A percentile compares a stretch with the other conserved stretches of the same genome.
These are phyloP conservation scores for Penicillium sclerotigenum DNA, from an alignment of 2,329 filamentous ascomycete genomes.

Conservation along the genomic window DNA sequence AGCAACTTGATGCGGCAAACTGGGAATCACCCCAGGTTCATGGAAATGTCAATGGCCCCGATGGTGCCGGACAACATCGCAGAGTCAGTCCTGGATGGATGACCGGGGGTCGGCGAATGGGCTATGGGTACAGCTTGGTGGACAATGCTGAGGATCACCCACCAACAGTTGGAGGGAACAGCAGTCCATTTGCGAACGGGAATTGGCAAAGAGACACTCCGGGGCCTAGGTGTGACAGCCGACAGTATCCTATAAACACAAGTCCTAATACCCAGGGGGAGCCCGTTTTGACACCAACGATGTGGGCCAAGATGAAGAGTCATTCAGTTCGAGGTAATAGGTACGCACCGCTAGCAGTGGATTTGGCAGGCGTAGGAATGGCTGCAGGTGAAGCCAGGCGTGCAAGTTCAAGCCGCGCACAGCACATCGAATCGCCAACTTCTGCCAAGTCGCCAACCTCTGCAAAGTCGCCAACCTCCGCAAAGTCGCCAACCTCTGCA, in stretches of 20 bases:
- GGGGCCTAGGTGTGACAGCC: not conserved
- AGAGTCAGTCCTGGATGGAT: conserved; percentile 44
- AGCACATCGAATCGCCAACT: not conserved
- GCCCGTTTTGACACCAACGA: not conserved
- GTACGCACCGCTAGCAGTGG: not conserved
- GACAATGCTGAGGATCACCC: conserved; percentile 20
- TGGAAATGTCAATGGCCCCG: not conserved
- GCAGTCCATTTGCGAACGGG: not conserved
- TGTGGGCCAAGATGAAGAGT: conserved; percentile 4
- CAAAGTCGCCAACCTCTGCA: not conserved
- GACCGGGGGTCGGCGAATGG: conserved; percentile 39
- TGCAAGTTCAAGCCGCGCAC: not conserved
- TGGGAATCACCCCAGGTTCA: not conserved
- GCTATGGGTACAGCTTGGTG: conserved; percentile 41
- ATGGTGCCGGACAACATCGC: conserved; percentile 21
- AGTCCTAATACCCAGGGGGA: not conserved
- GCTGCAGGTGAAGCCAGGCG: not conserved
- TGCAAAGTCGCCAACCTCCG: not conserved
- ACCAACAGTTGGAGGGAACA: not conserved
- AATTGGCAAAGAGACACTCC: not conserved
- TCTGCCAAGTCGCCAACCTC: not conserved
- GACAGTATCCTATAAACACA: not conserved
- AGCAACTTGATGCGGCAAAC: conserved; percentile 27
- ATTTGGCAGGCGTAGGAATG: not conserved
- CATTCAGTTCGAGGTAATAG: not conserved